Conservation (phyloP, 345 rosid species). For the Eucalyptus pauciflora region DNA sequence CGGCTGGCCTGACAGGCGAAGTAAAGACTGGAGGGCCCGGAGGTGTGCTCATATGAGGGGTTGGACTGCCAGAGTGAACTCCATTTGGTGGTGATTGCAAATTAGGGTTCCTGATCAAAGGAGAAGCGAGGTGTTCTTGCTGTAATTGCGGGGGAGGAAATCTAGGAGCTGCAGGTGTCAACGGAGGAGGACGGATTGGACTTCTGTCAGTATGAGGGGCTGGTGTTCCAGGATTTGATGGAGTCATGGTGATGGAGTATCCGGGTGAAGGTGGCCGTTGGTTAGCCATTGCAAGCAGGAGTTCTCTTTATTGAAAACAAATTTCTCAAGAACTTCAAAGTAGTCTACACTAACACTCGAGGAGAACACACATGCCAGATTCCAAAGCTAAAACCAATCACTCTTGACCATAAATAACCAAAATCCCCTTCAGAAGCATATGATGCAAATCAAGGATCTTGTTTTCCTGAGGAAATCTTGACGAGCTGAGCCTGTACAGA, state of each 20-base stretch:
- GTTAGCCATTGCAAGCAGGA: conserved; percentile 50
- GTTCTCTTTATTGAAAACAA: background rate
- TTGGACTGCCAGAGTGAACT: conserved; percentile 47
- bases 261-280: conserved; percentile 36
- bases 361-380: background rate
- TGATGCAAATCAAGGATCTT: background rate
- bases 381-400: background rate
- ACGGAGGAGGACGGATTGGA: conserved; percentile 28
- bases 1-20: conserved; percentile 87
- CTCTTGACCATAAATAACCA: background rate
- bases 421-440: background rate
- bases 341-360: background rate
- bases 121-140: conserved; percentile 49
- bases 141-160: conserved; percentile 55
- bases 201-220: conserved; percentile 26
- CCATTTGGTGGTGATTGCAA: conserved; percentile 57
- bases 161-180: conserved; percentile 42
- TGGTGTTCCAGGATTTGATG: conserved; percentile 29
- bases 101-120: conserved; percentile 35
- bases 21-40: conserved; percentile 90
- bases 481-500: background rate
- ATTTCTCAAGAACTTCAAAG: background rate
- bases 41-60: conserved; percentile 80
- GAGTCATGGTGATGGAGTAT: conserved; percentile 21
- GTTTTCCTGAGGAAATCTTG: background rate